Evolutionary conservation across 345 rosid species (phyloP), one percentile per base, ranked within the genome.

Genomic region (Gossypium bickii): DNA sequence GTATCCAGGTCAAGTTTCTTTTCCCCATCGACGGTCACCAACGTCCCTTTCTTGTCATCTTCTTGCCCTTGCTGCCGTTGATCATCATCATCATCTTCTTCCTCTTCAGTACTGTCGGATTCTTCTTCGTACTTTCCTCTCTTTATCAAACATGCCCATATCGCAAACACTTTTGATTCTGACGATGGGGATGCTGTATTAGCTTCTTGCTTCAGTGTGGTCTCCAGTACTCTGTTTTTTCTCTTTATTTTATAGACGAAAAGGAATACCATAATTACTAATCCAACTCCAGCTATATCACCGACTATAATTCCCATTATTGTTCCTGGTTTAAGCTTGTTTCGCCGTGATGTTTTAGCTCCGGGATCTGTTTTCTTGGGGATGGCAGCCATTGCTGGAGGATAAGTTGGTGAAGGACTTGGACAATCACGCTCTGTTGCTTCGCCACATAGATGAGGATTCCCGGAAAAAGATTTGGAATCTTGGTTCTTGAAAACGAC

Each of bases 131-230:
- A 81, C 29, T 86, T 84, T 18, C 83, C 87, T 82, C 79, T 82
- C 66, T 91, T 90, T 16, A 90, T 87, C 57, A 95, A 29, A 80
- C 99, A 95, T 2, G 96, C 86, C 98, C 98, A 93, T 76, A 87
- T 79, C 9, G 87, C 83, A 72, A 92, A 87, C 1, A 82, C 91
- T 67, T 79, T 88, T 51, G 96, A 86, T 76, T 95, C 92, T 8
- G 97, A 86, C 55, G 94, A 89, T 41, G 95, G 86, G 48, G 92
- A 87, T 44, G 97, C 86, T 76, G 78, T 71, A 24, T 80, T 76
- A 38, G 90, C 83, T 84, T 79, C 68, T 81, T 80, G 85, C 78
- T 87, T 87, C 77, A 73, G 17, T n/a, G 84, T 77, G 10, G 74
- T 78, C 29, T 84, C 86, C 15, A 20, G 27, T 57, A 48, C 71